phyloP scores from a whole-genome alignment of 2,329 filamentous ascomycete species.

The Talaromyces sp. region DNA sequence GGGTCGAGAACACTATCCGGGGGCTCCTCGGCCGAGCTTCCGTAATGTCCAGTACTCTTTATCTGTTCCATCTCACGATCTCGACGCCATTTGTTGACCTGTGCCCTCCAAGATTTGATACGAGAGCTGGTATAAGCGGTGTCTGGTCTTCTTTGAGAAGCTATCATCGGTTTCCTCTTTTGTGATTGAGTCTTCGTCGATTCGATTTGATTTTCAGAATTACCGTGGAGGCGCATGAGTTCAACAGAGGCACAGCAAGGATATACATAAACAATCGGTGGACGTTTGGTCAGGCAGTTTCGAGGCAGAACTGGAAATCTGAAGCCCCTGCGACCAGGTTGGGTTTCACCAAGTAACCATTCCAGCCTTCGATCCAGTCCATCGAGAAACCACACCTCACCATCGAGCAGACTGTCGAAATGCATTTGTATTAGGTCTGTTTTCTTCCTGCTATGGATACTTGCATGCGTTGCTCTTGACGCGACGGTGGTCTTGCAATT shows the following conservation, averaged over 20 bases:
- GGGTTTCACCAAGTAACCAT: constrained; percentile 33
- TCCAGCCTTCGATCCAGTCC: constrained; percentile 30
- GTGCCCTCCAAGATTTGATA: constrained; percentile 35
- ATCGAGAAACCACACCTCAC: constrained; percentile 31
- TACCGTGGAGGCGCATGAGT: constrained; percentile 26
- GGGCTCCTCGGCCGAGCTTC: constrained; percentile 30
- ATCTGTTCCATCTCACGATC: constrained; percentile 24
- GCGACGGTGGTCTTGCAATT: background rate
- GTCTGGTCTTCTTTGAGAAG: background rate
- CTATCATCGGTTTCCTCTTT: background rate
- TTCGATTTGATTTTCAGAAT: constrained; percentile 26
- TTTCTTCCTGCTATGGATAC: background rate
- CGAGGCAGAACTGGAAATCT: constrained; percentile 35
- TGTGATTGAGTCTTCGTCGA: background rate
- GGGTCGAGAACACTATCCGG: constrained; percentile 35
- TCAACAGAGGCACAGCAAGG: constrained; percentile 29
- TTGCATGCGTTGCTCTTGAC: background rate
- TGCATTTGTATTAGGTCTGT: too few species aligned
- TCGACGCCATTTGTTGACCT: constrained; percentile 29
- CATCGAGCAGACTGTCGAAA: constrained; percentile 16
- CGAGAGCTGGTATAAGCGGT: background rate
- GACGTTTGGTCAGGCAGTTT: constrained; percentile 37
- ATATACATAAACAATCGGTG: constrained; percentile 35
- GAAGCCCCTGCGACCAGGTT: constrained; percentile 33
- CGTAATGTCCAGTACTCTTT: constrained; percentile 6